phyloP scores from a whole-genome alignment of 345 rosid genomes.

The Boechera retrofracta region DNA sequence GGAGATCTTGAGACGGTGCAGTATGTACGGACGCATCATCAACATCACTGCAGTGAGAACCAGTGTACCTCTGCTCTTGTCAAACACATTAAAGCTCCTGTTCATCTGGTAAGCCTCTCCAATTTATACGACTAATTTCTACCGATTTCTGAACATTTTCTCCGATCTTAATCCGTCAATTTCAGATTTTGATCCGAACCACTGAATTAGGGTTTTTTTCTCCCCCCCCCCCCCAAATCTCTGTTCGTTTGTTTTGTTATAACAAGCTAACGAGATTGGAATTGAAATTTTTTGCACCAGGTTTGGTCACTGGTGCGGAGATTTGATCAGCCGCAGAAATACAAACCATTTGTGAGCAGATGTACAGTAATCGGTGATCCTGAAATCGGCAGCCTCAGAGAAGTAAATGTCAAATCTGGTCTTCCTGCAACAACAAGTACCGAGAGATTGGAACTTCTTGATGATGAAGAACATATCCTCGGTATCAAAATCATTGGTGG shows the following conservation, averaged over 20 bases:
- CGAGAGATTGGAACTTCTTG: constrained; percentile 81
- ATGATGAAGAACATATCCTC: constrained; percentile 89
- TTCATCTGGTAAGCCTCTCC: constrained; percentile 56
- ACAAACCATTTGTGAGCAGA: constrained; percentile 90
- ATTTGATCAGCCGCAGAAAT: constrained; percentile 93
- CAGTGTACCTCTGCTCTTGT: constrained; percentile 73
- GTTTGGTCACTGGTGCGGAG: constrained; percentile 96
- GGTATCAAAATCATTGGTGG: constrained; percentile 88
- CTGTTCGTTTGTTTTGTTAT: background rate
- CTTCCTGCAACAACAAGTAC: constrained; percentile 97
- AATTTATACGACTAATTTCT: too few species aligned
- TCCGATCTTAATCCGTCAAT: background rate
- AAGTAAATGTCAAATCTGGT: constrained; percentile 92
- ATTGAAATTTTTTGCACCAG: constrained; percentile 38
- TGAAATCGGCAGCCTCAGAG: constrained; percentile 87
- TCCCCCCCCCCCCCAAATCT: background rate
- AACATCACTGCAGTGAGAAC: constrained; percentile 53
- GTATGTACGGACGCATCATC: constrained; percentile 67
- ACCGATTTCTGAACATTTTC: background rate
- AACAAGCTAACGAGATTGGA: background rate
- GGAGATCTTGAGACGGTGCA: constrained; percentile 55
- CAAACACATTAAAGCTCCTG: constrained; percentile 81
- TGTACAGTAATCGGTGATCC: constrained; percentile 76
- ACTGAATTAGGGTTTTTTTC: background rate
- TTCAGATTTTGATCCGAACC: background rate